A percentile compares a stretch with the other conserved stretches of the same genome.
phyloP scores from a whole-genome alignment of 192 early-diverging fungal genomes.

The Linderina pennispora region DNA sequence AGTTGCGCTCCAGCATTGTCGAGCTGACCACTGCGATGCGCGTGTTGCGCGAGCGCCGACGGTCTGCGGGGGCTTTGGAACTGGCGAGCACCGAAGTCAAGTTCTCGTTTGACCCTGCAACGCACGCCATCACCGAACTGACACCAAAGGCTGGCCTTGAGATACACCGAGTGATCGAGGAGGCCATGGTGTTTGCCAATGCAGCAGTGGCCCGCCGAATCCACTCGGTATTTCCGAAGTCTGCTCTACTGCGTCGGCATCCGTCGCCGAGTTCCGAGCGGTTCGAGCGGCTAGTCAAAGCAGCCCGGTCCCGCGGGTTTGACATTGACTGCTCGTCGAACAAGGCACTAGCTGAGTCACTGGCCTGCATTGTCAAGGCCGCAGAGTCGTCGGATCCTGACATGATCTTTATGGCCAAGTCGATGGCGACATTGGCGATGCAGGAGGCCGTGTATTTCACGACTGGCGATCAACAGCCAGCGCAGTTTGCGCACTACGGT shows the following conservation, averaged over 20 bases:
- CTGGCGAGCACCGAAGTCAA: constrained; percentile 69
- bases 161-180: constrained; percentile 69
- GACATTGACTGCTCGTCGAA: constrained; percentile 61
- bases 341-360: constrained; percentile 53
- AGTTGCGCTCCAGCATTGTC: constrained; percentile 37
- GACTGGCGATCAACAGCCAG: constrained; percentile 41
- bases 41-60: constrained; percentile 50
- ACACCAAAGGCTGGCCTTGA: constrained; percentile 59
- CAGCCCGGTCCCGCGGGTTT: constrained; percentile 55
- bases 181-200: constrained; percentile 80
- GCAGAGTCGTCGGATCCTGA: constrained; percentile 46
- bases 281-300: constrained; percentile 55
- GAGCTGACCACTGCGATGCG: constrained; percentile 51
- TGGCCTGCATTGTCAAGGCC: constrained; percentile 37
- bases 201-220: constrained; percentile 56
- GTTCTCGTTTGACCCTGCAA: constrained; percentile 57
- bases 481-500: constrained; percentile 63
- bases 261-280: constrained; percentile 55
- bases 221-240: constrained; percentile 46
- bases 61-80: constrained; percentile 58
- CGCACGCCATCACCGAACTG: constrained; percentile 56
- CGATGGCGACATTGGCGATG: constrained; percentile 75
- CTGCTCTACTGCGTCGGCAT: constrained; percentile 64
- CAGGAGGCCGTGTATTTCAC: constrained; percentile 69
- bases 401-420: constrained; percentile 54